phyloP scores from a whole-genome alignment of 2,329 filamentous ascomycete genomes.

The Fusarium sacchari region DNA sequence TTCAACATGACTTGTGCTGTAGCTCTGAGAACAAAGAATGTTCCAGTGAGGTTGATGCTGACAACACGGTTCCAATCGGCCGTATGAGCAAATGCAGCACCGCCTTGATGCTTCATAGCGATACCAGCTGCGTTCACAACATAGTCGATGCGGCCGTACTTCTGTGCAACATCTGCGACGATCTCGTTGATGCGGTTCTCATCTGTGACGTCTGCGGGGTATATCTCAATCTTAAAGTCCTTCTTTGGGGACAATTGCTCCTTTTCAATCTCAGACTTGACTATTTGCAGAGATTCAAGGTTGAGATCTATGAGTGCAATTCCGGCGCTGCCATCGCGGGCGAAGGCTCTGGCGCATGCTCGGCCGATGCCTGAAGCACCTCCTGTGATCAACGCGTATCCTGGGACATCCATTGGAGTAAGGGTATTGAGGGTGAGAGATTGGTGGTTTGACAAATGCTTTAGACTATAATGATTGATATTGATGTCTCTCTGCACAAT shows the following conservation, averaged over 20 bases:
- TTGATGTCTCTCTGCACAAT: too few species aligned
- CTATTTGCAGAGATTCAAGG: slow-evolving; percentile 17
- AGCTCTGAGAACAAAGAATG: slow-evolving; percentile 54
- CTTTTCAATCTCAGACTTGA: slow-evolving; percentile 36
- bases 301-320: slow-evolving; percentile 45
- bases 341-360: slow-evolving; percentile 45
- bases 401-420: slow-evolving; percentile 42
- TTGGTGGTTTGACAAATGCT: fast-evolving
- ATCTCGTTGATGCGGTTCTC: slow-evolving; percentile 38
- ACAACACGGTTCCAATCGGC: slow-evolving; percentile 54
- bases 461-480: fast-evolving
- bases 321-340: slow-evolving; percentile 43
- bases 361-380: slow-evolving; percentile 47
- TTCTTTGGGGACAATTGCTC: background rate
- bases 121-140: slow-evolving; percentile 55
- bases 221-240: slow-evolving; percentile 1
- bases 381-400: slow-evolving; percentile 46
- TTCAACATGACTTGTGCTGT: slow-evolving; percentile 55
- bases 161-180: slow-evolving; percentile 41
- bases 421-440: fast-evolving
- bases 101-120: slow-evolving; percentile 50
- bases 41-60: slow-evolving; percentile 55
- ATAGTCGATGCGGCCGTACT: slow-evolving; percentile 53
- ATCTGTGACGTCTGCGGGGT: slow-evolving; percentile 44
- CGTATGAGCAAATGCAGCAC: slow-evolving; percentile 49